phyloP scores from a whole-genome alignment of 2,329 filamentous ascomycete species.

The Colletotrichum navitas region DNA sequence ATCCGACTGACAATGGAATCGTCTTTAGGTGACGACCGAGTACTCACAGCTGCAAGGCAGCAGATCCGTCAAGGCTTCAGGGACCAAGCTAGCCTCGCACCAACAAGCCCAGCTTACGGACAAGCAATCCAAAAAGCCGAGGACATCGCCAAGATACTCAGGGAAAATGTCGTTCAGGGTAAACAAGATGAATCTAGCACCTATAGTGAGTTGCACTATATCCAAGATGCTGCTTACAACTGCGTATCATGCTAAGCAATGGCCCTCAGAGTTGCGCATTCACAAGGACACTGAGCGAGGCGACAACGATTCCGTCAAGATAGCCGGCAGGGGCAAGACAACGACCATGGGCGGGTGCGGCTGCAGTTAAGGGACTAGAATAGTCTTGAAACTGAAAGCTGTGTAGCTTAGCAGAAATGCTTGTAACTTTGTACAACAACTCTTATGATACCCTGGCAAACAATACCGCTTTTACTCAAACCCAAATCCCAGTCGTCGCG shows the following conservation, averaged over 20 bases:
- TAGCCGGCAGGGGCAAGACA: slow-evolving; percentile 56
- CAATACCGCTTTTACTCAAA: slow-evolving; percentile 8
- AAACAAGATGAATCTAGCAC: slow-evolving; percentile 62
- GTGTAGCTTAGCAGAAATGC: slow-evolving; percentile 1
- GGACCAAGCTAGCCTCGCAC: slow-evolving; percentile 70
- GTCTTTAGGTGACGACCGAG: slow-evolving; percentile 73
- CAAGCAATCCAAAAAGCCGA: slow-evolving; percentile 82
- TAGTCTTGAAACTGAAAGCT: slow-evolving; percentile 39
- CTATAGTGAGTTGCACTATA: slow-evolving; percentile 69
- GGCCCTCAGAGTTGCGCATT: slow-evolving; percentile 79
- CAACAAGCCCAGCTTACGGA: slow-evolving; percentile 68
- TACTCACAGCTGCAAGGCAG: slow-evolving; percentile 77
- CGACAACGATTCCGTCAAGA: slow-evolving; percentile 91
- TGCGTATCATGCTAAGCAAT: slow-evolving; percentile 4
- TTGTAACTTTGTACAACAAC: slow-evolving; percentile 35
- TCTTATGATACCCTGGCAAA: slow-evolving; percentile 39
- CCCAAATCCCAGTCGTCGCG: slow-evolving; percentile 1
- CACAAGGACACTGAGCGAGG: slow-evolving; percentile 92
- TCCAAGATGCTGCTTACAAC: neutral
- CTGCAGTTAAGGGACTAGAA: slow-evolving; percentile 48
- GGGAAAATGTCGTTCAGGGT: slow-evolving; percentile 91
- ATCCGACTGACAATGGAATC: slow-evolving; percentile 12
- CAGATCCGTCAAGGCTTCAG: slow-evolving; percentile 83
- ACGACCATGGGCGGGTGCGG: slow-evolving; percentile 51
- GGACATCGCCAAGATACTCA: slow-evolving; percentile 83